Evolutionary conservation across 306 rosid genomes (phyloP).

Genomic region (Mucuna pruriens): DNA sequence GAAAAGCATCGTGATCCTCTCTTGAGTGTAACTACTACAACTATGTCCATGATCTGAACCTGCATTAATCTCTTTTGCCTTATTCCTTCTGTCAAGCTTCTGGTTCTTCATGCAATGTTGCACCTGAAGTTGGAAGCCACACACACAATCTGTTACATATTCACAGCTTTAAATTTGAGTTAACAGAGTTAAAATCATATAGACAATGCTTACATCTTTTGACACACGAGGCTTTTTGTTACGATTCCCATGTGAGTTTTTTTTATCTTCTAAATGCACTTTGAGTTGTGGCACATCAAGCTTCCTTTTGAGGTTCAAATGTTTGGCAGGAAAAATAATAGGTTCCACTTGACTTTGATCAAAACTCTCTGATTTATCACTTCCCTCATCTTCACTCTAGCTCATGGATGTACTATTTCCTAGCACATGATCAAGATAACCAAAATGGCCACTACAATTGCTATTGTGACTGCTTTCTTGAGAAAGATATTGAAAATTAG

Average conservation of each 20-base stretch:
- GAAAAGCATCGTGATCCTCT: conserved; percentile 65
- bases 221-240: conserved; percentile 57
- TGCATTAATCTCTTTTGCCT: conserved; percentile 49
- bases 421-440: neutral
- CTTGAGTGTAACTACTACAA: conserved; percentile 53
- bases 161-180: neutral
- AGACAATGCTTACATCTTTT: conserved; percentile 50
- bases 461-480: conserved; percentile 50
- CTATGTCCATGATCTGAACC: conserved; percentile 50
- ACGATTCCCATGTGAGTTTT: conserved; percentile 25
- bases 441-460: neutral
- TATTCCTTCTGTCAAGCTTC: neutral
- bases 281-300: conserved; percentile 29
- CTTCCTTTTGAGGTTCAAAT: conserved; percentile 51
- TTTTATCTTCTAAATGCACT: conserved; percentile 18
- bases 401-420: neutral
- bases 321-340: conserved; percentile 15
- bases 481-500: conserved; percentile 27
- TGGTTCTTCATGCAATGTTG: conserved; percentile 3
- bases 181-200: neutral
- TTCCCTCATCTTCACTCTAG: conserved; percentile 29
- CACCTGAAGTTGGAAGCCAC: conserved; percentile 41
- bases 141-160: neutral
- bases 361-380: conserved; percentile 28
- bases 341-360: conserved; percentile 33